These are phyloP conservation scores for Elongisporangium anandrum DNA, from an alignment of 352 stramenopile genomes.

Conservation along the genomic window DNA sequence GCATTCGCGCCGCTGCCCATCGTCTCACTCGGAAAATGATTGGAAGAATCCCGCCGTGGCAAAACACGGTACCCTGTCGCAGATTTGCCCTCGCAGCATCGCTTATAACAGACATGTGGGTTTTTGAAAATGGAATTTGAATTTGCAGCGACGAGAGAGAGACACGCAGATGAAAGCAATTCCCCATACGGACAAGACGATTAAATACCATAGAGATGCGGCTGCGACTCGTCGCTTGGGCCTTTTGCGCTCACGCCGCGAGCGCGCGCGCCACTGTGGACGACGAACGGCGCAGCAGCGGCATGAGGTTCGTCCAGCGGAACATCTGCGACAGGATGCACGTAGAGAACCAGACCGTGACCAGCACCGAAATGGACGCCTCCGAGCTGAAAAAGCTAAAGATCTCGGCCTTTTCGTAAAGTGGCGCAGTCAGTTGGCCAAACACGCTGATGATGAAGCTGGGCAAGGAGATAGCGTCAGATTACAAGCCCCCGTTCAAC, in stretches of 20 bases:
- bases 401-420: slow-evolving; percentile 79
- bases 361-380: slow-evolving; percentile 72
- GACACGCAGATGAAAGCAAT: not conserved
- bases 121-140: not conserved
- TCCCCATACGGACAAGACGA: not conserved
- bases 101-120: not conserved
- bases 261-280: slow-evolving; percentile 31
- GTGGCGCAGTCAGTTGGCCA: slow-evolving; percentile 74
- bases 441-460: slow-evolving; percentile 88
- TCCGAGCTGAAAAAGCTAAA: slow-evolving; percentile 87
- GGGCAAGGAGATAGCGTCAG: slow-evolving; percentile 1
- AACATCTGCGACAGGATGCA: slow-evolving; percentile 88
- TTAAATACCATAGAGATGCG: not conserved
- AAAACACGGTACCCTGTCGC: not conserved
- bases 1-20: not conserved
- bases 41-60: not conserved
- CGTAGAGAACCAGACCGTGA: slow-evolving; percentile 88
- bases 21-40: not conserved
- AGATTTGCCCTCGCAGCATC: not conserved
- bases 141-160: not conserved
- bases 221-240: not conserved
- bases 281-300: slow-evolving; percentile 47
- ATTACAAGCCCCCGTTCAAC: not conserved
- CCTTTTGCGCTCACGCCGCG: slow-evolving; percentile 19
- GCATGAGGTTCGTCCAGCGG: slow-evolving; percentile 74